Conservation (phyloP, 1,284 basidiomycete genomes). For the Trichosporon asahii region DNA sequence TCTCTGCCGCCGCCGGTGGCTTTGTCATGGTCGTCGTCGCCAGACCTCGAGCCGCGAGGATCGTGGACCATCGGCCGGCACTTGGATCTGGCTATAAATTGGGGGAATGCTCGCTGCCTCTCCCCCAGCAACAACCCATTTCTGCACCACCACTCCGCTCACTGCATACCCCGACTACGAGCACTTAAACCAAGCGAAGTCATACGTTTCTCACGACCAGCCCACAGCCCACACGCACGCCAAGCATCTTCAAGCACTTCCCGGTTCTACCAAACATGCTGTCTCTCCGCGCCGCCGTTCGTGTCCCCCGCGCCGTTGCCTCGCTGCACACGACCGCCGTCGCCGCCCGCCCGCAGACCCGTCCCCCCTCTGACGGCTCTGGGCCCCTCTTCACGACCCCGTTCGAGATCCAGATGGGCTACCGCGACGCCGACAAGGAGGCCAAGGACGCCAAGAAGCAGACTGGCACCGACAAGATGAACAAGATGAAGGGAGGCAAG, state of each 20-base stretch:
- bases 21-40: neutral
- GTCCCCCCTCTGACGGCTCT: conserved; percentile 2
- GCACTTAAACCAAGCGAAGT: neutral
- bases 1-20: neutral
- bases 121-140: neutral
- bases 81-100: conserved; percentile 1
- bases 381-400: conserved; percentile 10
- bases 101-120: neutral
- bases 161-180: neutral
- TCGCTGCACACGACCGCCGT: neutral
- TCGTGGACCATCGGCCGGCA: too few species aligned
- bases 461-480: conserved; percentile 3
- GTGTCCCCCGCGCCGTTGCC: neutral
- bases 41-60: too few species aligned
- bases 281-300: neutral
- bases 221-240: neutral
- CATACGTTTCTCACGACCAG: neutral
- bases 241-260: neutral
- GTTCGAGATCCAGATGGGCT: conserved; percentile 7
- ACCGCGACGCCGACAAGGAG: neutral
- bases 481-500: conserved; percentile 12
- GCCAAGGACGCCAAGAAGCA: conserved; percentile 4
- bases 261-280: neutral
- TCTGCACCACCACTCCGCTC: neutral
- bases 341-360: neutral